Conservation (phyloP, 805 yeast species). For the Jamesozyma piceae region DNA sequence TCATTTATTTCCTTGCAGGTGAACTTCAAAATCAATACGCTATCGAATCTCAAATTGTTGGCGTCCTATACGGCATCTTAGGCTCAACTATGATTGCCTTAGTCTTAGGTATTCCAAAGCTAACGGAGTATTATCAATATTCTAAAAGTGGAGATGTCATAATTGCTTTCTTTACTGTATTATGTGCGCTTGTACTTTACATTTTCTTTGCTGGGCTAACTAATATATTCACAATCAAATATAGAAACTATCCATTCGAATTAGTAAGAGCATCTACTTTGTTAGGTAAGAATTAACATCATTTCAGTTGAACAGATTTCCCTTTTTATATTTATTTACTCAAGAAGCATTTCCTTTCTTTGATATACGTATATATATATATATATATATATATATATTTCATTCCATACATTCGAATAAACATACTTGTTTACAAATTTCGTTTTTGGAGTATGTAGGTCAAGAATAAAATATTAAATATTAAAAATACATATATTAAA, state of each 20-base stretch:
- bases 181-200: slow-evolving; percentile 39
- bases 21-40: slow-evolving; percentile 76
- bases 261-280: slow-evolving; percentile 35
- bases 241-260: slow-evolving; percentile 66
- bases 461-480: too few species aligned
- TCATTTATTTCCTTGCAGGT: slow-evolving; percentile 45
- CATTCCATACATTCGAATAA: too few species aligned
- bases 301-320: too few species aligned
- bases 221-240: slow-evolving; percentile 59
- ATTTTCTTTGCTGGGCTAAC: slow-evolving; percentile 56
- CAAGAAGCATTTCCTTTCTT: too few species aligned
- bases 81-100: slow-evolving; percentile 52
- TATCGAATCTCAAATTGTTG: slow-evolving; percentile 80
- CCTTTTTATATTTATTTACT: too few species aligned
- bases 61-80: slow-evolving; percentile 61
- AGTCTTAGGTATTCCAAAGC: slow-evolving; percentile 44
- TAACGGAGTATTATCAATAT: slow-evolving; percentile 16
- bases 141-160: slow-evolving; percentile 29
- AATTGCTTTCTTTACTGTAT: slow-evolving; percentile 40
- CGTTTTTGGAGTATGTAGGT: too few species aligned
- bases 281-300: slow-evolving; percentile 5
- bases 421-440: too few species aligned
- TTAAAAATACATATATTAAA: too few species aligned
- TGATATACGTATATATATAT: too few species aligned
- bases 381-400: too few species aligned